Conservation (phyloP, 2,329 filamentous ascomycete species). For the Claviceps paspali region DNA sequence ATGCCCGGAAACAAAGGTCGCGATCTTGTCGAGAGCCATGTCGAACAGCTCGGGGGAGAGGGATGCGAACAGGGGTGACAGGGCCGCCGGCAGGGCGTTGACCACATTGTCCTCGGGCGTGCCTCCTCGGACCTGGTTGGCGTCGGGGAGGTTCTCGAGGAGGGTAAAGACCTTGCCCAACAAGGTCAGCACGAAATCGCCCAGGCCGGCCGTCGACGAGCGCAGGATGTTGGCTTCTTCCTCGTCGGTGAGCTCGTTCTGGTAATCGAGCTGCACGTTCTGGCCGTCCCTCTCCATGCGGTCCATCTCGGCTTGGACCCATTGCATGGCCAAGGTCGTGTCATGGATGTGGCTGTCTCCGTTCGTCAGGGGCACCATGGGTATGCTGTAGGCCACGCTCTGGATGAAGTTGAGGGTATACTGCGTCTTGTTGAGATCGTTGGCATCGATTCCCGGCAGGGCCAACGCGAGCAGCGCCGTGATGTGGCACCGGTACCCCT, state of each 20-base stretch:
- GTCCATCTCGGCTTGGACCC: slow-evolving; percentile 90
- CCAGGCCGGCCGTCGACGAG: slow-evolving; percentile 86
- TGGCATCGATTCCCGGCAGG: slow-evolving; percentile 90
- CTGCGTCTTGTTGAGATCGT: slow-evolving; percentile 91
- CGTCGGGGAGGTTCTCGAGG: slow-evolving; percentile 86
- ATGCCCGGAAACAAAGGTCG: slow-evolving; percentile 80
- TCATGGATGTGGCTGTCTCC: slow-evolving; percentile 53
- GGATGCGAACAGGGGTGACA: slow-evolving; percentile 79
- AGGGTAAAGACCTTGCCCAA: slow-evolving; percentile 91
- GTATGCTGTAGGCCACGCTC: slow-evolving; percentile 89
- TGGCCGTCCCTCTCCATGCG: slow-evolving; percentile 82
- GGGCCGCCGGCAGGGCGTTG: slow-evolving; percentile 81
- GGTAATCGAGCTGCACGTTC: slow-evolving; percentile 73
- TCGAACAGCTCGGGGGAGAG: slow-evolving; percentile 90
- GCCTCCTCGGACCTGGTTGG: slow-evolving; percentile 71
- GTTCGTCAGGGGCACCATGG: slow-evolving; percentile 57
- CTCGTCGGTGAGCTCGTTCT: slow-evolving; percentile 64
- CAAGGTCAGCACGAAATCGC: slow-evolving; percentile 82
- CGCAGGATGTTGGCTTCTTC: slow-evolving; percentile 78
- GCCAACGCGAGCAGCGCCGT: slow-evolving; percentile 87
- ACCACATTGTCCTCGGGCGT: slow-evolving; percentile 95
- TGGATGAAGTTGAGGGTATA: slow-evolving; percentile 93
- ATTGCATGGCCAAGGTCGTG: slow-evolving; percentile 68
- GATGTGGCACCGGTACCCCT: slow-evolving; percentile 92
- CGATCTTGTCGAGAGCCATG: slow-evolving; percentile 78